These are phyloP conservation scores for Backusella psychrophila DNA, from an alignment of 192 early-diverging fungal genomes.

Conservation along the genomic window DNA sequence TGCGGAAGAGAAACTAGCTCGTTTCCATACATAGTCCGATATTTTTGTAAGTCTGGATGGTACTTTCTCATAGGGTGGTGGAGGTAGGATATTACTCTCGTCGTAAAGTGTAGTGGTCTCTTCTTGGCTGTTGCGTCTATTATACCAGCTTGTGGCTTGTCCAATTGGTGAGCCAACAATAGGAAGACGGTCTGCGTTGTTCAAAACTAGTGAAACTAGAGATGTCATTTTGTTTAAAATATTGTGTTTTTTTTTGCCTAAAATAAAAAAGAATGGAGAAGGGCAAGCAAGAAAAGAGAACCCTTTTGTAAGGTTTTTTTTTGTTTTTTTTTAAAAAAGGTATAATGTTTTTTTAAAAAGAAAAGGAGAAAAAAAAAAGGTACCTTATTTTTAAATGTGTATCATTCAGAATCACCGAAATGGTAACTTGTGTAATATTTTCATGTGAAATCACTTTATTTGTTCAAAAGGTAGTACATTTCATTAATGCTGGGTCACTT, in stretches of 20 bases:
- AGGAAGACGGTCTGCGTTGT: slow-evolving; percentile 15
- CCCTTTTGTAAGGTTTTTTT: not conserved
- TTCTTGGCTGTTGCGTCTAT: not conserved
- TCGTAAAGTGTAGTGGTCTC: not conserved
- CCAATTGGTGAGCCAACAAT: slow-evolving; percentile 13
- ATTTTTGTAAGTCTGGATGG: slow-evolving; percentile 16
- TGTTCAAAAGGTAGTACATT: not conserved
- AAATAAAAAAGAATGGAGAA: not conserved
- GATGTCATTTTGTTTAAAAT: not conserved
- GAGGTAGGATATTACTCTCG: not conserved
- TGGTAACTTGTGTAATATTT: not conserved
- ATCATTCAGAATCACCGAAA: not conserved
- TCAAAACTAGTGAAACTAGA: slow-evolving; percentile 2
- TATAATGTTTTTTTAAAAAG: not conserved
- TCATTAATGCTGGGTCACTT: not conserved
- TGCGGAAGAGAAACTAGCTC: slow-evolving; percentile 6
- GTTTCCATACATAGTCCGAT: slow-evolving; percentile 20
- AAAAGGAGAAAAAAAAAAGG: not conserved
- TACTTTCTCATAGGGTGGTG: slow-evolving; percentile 23
- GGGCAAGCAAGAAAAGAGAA: not conserved
- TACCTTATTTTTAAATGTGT: not conserved
- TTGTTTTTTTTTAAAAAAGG: not conserved
- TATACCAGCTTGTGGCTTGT: slow-evolving; percentile 11
- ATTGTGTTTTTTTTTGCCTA: not conserved
- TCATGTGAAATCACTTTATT: slow-evolving; percentile 3